Base-by-base conservation (phyloP, 805 yeast species). In the Saccharomycopsis olivae region DNA sequence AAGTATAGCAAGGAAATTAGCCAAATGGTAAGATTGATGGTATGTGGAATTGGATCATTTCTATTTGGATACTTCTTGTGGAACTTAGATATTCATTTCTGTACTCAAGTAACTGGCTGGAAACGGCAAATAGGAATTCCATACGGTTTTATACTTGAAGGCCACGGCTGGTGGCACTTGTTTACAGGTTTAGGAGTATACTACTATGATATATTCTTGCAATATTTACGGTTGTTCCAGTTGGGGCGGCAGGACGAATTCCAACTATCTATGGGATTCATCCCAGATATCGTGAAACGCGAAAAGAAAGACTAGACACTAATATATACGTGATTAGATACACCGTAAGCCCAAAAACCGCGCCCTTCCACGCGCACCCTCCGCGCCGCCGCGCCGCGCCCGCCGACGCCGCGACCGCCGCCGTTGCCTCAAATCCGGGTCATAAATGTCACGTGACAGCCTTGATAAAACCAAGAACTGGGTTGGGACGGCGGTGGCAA, bases 81-180 rank as follows among this genome's bases (percentile, higher is more conserved):
- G 97, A 86, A 86, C 55, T 57, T 85, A 50, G 97, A 89, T 57
- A 85, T 83, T 42, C 82, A 84, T 48, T 70, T 80, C 41, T 89
- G 97, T 57, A 30, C 25, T 4, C 24, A 29, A n/a, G 29, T 47
- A 31, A 47, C 45, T 21, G 25, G 28, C 14, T 36, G 35, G 39
- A 44, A 42, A 30, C 16, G 48, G 15, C 49, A 61, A 3, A 57
- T 76, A 11, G 94, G 96, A 3, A 69, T 81, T 62, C 96, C 96
- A 2, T 71, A 79, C 39, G 97, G 97, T 1, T 71, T 86, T 46
- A 49, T 89, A 3, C 64, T 89, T 27, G 97, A 89, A 58, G 81
- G 94, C 21, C 97, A 89, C 53, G 95, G 94, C 18, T 89, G 96
- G 96, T 89, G 97, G 97, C 97, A 89, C 55, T 62, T 83, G 9